Conservation (phyloP, 305 asterid species). For the Fraxinus ornus region DNA sequence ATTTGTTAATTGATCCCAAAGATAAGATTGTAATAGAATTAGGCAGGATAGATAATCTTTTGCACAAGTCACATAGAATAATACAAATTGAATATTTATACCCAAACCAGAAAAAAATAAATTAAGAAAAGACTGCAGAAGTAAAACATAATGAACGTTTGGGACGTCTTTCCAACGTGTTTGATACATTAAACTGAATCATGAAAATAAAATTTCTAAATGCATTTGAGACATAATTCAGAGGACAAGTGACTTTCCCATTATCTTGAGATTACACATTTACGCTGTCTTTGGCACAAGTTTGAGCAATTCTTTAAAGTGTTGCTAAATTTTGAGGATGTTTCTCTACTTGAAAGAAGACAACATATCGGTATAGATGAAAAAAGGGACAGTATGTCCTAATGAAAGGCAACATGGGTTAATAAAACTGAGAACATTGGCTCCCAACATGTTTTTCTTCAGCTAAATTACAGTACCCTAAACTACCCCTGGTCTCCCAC, state of each 20-base stretch:
- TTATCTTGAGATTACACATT: neutral
- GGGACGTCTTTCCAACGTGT: neutral
- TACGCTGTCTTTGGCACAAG: neutral
- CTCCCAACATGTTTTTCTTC: slow-evolving; percentile 37
- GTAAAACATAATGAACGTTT: neutral
- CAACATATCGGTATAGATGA: neutral
- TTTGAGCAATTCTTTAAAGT: neutral
- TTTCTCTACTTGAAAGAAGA: neutral
- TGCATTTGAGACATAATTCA: neutral
- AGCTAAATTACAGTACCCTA: slow-evolving; percentile 31
- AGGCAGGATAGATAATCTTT: neutral
- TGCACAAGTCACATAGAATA: neutral
- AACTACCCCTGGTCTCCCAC: slow-evolving; percentile 42
- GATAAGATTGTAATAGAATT: neutral
- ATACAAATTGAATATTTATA: neutral
- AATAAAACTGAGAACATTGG: slow-evolving; percentile 42
- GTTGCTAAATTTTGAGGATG: neutral
- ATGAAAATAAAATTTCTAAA: neutral
- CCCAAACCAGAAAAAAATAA: neutral
- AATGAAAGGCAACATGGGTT: slow-evolving; percentile 39
- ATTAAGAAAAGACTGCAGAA: neutral
- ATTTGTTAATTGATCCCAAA: neutral
- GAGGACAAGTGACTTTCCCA: neutral
- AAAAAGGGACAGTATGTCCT: slow-evolving; percentile 29
- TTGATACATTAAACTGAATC: neutral